These are phyloP conservation scores for Rickenella mellea DNA, from an alignment of 768 basidiomycete species.

Conservation along the genomic window DNA sequence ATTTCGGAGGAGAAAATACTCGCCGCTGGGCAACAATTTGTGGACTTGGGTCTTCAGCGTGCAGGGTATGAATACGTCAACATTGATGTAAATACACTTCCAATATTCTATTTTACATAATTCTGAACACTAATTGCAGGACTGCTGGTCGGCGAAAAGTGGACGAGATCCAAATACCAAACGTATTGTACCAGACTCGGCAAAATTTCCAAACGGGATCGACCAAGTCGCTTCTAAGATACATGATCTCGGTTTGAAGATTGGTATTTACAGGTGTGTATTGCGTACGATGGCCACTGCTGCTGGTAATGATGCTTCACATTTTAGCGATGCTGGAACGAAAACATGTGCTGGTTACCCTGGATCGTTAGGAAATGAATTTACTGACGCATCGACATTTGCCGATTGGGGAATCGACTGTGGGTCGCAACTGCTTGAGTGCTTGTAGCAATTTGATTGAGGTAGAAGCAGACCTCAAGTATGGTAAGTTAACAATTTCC, in stretches of 20 bases:
- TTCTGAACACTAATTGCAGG: slow-evolving; percentile 24
- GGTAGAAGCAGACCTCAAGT: slow-evolving; percentile 33
- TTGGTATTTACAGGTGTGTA: slow-evolving; percentile 40
- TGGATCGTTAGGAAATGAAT: slow-evolving; percentile 42
- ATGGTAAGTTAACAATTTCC: slow-evolving; percentile 23
- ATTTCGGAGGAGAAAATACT: slow-evolving; percentile 37
- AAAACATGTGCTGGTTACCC: slow-evolving; percentile 44
- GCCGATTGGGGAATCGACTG: slow-evolving; percentile 46
- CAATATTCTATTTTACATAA: neutral
- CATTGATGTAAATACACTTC: slow-evolving; percentile 30
- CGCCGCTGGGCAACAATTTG: slow-evolving; percentile 35
- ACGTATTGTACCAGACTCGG: slow-evolving; percentile 36
- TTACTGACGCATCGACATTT: slow-evolving; percentile 41
- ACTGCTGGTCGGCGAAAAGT: slow-evolving; percentile 39
- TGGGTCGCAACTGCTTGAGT: slow-evolving; percentile 3
- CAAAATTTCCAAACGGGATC: slow-evolving; percentile 46
- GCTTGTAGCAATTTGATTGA: neutral
- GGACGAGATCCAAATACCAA: slow-evolving; percentile 31
- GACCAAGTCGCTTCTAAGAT: slow-evolving; percentile 31
- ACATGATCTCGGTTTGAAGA: slow-evolving; percentile 40
- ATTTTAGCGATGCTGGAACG: slow-evolving; percentile 43
- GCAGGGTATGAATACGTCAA: slow-evolving; percentile 44
- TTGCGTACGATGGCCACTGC: neutral
- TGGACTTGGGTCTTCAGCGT: slow-evolving; percentile 35
- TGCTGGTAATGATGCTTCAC: too few relatives aligned